Base-by-base conservation (phyloP, 192 early-diverging fungal genomes). In the Spinellus fusiger region DNA sequence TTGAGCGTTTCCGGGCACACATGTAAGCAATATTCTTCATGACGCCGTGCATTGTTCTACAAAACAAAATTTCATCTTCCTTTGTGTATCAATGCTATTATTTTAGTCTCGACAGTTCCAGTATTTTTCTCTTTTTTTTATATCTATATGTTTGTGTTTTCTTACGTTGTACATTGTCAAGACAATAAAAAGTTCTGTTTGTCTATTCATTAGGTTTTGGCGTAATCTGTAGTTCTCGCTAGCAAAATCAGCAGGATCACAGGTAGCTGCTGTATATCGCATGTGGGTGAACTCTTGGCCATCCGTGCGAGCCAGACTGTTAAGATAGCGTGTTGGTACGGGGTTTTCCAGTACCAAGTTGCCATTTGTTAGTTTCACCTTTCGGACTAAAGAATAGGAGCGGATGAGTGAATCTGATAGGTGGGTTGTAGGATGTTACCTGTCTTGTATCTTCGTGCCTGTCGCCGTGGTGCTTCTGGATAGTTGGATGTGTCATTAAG, bases 31-130 rank as follows among this genome's bases (percentile, higher is more conserved):
- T 93, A 80, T 98, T 98, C 70, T 90, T 89, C 81, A 89, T 86
- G 26, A 95, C 84, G 4, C 88, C 87, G 35, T 84, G 67, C 86
- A 94, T 93, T 1, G 95, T 90, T 64, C 93, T 86, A 68, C 83
- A 87, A 73, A 97, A 97, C 54, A 95, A 75, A 28, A 87, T 70
- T 65, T 94, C 90, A 74, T 94, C 93, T 79, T 97, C 95, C 78
- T 80, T 56, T 1, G 9, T 5, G 38, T 13, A 59, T 40, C n/a
- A 66, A 6, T 25, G 25, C 37, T 53, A 52, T 47, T 48, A 59
- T 32, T 44, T 18, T 2, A 44, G 10, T 44, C 18, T 12, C 4
- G 18, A 44, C 10, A 3, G 2, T 44, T 15, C 18, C 33, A 12
- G 20, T 27, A 13, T 25, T 34, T 28, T 38, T 28, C 28, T 16